phyloP scores from a whole-genome alignment of 768 basidiomycete genomes.

The Lactifluus echinatus region DNA sequence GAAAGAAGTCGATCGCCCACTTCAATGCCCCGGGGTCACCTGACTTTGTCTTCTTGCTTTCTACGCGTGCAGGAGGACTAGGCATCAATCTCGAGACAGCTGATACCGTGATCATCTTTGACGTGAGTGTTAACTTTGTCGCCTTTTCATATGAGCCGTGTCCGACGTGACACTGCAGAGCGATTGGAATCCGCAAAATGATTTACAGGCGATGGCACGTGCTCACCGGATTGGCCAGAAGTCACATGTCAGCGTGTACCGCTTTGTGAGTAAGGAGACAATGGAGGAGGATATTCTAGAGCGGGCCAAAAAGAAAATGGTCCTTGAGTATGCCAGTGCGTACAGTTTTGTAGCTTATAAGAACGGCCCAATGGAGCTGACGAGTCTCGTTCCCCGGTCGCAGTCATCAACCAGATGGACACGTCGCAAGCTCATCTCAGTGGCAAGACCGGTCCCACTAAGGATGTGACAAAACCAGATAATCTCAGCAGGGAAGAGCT shows the following conservation, averaged over 20 bases:
- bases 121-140: conserved; percentile 48
- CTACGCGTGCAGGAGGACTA: conserved; percentile 93
- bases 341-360: conserved; percentile 23
- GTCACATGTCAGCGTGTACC: conserved; percentile 96
- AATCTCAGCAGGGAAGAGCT: conserved; percentile 94
- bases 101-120: conserved; percentile 97
- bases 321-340: conserved; percentile 97
- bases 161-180: conserved; percentile 45
- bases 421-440: conserved; percentile 95
- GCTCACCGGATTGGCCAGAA: conserved; percentile 99
- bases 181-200: conserved; percentile 98
- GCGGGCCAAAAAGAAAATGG: conserved; percentile 99
- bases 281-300: conserved; percentile 99
- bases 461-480: conserved; percentile 67
- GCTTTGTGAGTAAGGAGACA: conserved; percentile 97
- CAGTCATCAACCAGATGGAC: conserved; percentile 99
- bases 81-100: conserved; percentile 99
- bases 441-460: conserved; percentile 52
- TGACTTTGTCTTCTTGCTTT: conserved; percentile 95
- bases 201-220: conserved; percentile 97
- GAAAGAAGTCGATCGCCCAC: conserved; percentile 94
- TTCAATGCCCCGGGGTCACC: conserved; percentile 90
- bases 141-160: not conserved
- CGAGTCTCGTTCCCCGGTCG: not conserved
- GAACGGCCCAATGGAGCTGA: not conserved